Base-by-base conservation (phyloP, 805 yeast genomes). In the Metschnikowia cubensis region DNA sequence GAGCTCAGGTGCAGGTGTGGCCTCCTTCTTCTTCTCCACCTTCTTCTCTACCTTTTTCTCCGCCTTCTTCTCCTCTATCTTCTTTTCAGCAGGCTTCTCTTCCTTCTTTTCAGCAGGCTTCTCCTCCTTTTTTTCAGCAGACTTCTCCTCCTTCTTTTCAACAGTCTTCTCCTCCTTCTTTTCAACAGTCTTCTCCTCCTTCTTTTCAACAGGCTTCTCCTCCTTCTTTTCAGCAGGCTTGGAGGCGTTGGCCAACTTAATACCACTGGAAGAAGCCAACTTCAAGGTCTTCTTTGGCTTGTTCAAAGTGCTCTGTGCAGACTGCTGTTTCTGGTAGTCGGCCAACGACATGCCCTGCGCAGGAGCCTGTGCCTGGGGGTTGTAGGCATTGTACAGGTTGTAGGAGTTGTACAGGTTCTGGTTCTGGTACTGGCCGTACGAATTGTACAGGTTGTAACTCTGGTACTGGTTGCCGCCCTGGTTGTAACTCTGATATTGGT, bases 321-420 rank as follows among this genome's bases (percentile, higher is more conserved):
- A 68, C 63, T 82, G 79, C 64, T 84, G 87, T 64, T 84, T 84
- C 64, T 87, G 85, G 71, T 82, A 89, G 57, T 88, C 96, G 48
- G 89, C 95, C 60, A 89, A 76, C 36, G 91, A 79, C 89, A 88
- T 83, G 8, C 67, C 69, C 74, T 75, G 51, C 61, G 66, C 52
- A 66, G 57, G 56, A 2, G 47, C 44, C 31, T 54, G 61, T 32
- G 56, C 60, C 8, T 36, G 39, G 50, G 52, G 51, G 50, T 46
- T 46, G 50, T 56, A 54, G 36, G 49, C n/a, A 36, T 50, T 40
- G 54, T 51, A 54, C 34, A 41, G 49, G 42, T 48, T 49, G 59
- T 58, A 49, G 43, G 62, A 58, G 57, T 60, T 59, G 44, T 41
- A 42, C 29, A 18, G 35, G 65, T 50, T 60, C 65, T 50, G 61